These are phyloP conservation scores for Zymoseptoria crescenta DNA, from an alignment of 2,329 filamentous ascomycete species.

Conservation along the genomic window DNA sequence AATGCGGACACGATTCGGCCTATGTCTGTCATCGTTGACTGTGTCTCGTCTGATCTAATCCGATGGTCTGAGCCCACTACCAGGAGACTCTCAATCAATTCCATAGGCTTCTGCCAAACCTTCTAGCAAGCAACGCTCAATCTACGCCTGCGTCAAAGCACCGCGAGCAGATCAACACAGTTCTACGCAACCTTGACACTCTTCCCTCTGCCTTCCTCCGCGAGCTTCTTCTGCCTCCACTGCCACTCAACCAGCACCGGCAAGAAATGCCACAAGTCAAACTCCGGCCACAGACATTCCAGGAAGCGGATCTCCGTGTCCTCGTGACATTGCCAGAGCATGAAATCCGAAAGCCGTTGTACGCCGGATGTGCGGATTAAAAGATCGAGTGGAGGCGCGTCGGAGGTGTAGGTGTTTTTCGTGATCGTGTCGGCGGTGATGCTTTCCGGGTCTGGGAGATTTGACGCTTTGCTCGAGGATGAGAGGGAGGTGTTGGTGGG, in stretches of 20 bases:
- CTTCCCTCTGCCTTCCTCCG: slow-evolving; percentile 14
- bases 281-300: slow-evolving; percentile 90
- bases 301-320: slow-evolving; percentile 88
- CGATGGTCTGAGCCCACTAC: no score
- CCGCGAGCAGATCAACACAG: neutral
- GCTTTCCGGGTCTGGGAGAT: slow-evolving; percentile 66
- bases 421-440: slow-evolving; percentile 79
- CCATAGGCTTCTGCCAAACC: neutral
- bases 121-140: no score
- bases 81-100: neutral
- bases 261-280: slow-evolving; percentile 86
- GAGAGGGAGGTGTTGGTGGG: slow-evolving; percentile 18
- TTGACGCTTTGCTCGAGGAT: slow-evolving; percentile 4
- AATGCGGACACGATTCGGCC: neutral
- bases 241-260: slow-evolving; percentile 91
- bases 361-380: slow-evolving; percentile 90
- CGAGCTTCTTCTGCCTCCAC: slow-evolving; percentile 46
- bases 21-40: no score
- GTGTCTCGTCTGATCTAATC: no score
- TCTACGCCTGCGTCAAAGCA: neutral
- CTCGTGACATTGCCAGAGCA: slow-evolving; percentile 97
- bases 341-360: slow-evolving; percentile 87
- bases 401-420: slow-evolving; percentile 79
- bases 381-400: slow-evolving; percentile 79
- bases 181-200: slow-evolving; percentile 9